phyloP scores from a whole-genome alignment of 768 basidiomycete genomes.

The Piloderma croceum region DNA sequence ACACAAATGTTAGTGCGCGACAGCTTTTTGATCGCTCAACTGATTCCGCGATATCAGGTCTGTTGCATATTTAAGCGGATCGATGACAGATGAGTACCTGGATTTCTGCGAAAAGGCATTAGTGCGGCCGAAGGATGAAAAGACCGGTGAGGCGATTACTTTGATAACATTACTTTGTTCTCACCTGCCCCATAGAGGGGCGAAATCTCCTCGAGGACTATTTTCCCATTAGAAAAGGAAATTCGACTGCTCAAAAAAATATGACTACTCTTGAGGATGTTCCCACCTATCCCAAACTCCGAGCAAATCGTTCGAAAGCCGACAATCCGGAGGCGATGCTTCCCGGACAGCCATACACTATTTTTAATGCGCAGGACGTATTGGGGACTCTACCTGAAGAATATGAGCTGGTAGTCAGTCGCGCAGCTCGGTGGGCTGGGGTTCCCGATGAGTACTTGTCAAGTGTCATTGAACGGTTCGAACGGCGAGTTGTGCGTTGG shows the following conservation, averaged over 20 bases:
- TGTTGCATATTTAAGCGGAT: conserved; percentile 45
- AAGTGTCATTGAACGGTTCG: conserved; percentile 56
- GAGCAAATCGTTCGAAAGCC: conserved; percentile 5
- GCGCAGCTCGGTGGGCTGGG: conserved; percentile 52
- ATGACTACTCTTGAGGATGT: too few species aligned
- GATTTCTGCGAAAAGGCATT: conserved; percentile 58
- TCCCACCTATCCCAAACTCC: background rate
- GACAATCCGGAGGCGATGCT: conserved; percentile 18
- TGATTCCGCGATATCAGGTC: conserved; percentile 34
- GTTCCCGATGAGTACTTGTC: conserved; percentile 47
- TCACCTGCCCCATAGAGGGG: conserved; percentile 12
- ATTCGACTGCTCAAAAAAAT: conserved; percentile 3
- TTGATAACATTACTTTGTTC: too few species aligned
- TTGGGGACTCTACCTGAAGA: conserved; percentile 51
- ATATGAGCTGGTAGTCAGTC: conserved; percentile 44
- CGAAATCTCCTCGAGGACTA: conserved; percentile 33
- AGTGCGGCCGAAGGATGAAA: conserved; percentile 27
- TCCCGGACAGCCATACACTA: conserved; percentile 57
- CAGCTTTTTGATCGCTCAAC: conserved; percentile 8
- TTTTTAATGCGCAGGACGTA: conserved; percentile 66
- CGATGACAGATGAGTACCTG: conserved; percentile 58
- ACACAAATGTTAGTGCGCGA: conserved; percentile 39
- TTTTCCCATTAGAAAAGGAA: conserved; percentile 32
- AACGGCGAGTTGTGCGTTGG: conserved; percentile 55
- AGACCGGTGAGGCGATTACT: conserved; percentile 3